Evolutionary conservation across 176 grass and related monocot genomes (phyloP).

Genomic region (Leersia perrieri): DNA sequence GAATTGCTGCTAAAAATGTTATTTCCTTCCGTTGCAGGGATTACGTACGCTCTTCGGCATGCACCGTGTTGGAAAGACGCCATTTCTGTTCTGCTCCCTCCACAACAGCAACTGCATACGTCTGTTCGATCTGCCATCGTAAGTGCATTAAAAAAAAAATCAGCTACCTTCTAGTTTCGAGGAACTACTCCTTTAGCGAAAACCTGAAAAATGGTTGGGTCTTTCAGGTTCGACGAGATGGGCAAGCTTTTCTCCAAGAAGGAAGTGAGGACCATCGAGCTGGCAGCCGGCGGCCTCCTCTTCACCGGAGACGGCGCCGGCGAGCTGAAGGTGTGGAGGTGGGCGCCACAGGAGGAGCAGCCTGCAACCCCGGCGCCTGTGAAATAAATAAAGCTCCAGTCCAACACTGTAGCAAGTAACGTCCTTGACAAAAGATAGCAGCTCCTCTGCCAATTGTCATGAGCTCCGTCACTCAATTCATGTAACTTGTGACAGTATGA

Average conservation of each 20-base stretch:
- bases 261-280: constrained; percentile 47
- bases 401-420: background rate
- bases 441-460: background rate
- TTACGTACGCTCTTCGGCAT: constrained; percentile 46
- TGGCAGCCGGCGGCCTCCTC: constrained; percentile 12
- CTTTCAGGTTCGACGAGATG: constrained; percentile 28
- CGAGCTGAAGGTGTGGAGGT: constrained; percentile 45
- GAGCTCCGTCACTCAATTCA: background rate
- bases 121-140: constrained; percentile 45
- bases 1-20: constrained; percentile 14
- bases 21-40: constrained; percentile 38
- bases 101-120: constrained; percentile 45
- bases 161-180: background rate
- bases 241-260: constrained; percentile 23
- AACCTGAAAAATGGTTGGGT: background rate
- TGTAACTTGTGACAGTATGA: constrained; percentile 35
- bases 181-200: background rate
- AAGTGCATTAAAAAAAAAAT: constrained; percentile 9
- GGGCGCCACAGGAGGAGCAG: constrained; percentile 12
- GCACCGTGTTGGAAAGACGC: constrained; percentile 41
- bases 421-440: background rate
- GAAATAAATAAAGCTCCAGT: too few species aligned
- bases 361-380: background rate
- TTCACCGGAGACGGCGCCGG: constrained; percentile 39
- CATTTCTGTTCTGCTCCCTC: constrained; percentile 43